Evolutionary conservation across 805 yeast genomes (phyloP).

Genomic region (Ogataea degrootiae): DNA sequence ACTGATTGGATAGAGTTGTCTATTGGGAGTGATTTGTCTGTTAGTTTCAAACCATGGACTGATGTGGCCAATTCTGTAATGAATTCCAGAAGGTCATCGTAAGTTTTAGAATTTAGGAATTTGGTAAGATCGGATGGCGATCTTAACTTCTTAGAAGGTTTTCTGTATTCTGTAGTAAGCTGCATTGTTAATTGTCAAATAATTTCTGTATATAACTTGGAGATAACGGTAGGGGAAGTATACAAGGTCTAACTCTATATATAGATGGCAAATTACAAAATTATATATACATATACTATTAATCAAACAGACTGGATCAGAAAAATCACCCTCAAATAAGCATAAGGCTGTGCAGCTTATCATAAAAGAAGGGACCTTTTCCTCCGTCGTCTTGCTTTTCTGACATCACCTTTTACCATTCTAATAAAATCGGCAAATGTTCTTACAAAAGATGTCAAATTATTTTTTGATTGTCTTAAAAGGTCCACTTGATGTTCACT

Average conservation of each 20-base stretch:
- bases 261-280: neutral
- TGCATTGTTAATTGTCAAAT: neutral
- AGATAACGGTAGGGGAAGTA: neutral
- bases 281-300: too few relatives aligned
- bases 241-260: too few relatives aligned
- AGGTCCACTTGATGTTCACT: too few relatives aligned
- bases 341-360: neutral
- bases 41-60: constrained; percentile 40
- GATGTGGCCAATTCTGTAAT: constrained; percentile 54
- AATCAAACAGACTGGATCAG: too few relatives aligned
- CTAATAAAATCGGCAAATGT: too few relatives aligned
- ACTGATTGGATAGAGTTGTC: constrained; percentile 26
- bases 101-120: constrained; percentile 54
- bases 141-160: constrained; percentile 21
- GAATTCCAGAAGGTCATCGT: constrained; percentile 47
- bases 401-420: too few relatives aligned
- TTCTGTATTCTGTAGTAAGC: constrained; percentile 1
- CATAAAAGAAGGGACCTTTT: too few relatives aligned
- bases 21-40: constrained; percentile 14
- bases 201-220: neutral
- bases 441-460: too few relatives aligned
- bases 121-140: constrained; percentile 49
- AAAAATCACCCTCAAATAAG: neutral
- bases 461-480: too few relatives aligned
- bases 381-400: too few relatives aligned